These are phyloP conservation scores for Ophiostoma ulmi DNA, from an alignment of 2,329 filamentous ascomycete genomes.

Conservation along the genomic window DNA sequence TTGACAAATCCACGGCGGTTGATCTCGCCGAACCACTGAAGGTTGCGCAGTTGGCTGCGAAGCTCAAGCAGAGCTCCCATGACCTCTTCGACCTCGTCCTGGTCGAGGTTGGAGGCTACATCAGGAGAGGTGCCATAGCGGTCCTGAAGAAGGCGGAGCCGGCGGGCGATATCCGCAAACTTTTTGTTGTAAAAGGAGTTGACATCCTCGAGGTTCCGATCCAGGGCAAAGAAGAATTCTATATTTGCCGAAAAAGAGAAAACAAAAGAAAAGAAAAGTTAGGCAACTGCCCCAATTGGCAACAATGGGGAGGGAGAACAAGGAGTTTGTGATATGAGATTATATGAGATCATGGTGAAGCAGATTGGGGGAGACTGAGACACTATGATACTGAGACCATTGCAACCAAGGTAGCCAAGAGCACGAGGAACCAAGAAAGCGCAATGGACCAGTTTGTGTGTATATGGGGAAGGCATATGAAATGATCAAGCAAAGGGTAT, in stretches of 20 bases:
- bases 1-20: conserved; percentile 94
- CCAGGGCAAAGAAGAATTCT: conserved; percentile 97
- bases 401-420: background rate
- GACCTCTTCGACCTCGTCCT: conserved; percentile 85
- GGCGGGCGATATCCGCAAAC: conserved; percentile 74
- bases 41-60: conserved; percentile 77
- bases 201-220: conserved; percentile 95
- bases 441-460: background rate
- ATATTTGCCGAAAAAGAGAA: conserved; percentile 28
- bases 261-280: conserved; percentile 31
- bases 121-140: conserved; percentile 74
- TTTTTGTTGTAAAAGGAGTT: conserved; percentile 97
- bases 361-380: background rate
- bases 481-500: conserved; percentile 28
- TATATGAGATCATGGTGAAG: background rate
- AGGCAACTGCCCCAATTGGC: conserved; percentile 34
- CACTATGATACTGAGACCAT: background rate
- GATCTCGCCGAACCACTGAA: conserved; percentile 97
- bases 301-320: conserved; percentile 8
- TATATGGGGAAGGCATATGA: background rate
- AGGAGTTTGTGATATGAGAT: background rate
- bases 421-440: background rate
- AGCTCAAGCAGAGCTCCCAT: conserved; percentile 86
- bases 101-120: conserved; percentile 66
- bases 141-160: conserved; percentile 79